Evolutionary conservation across 805 yeast species (phyloP).

Genomic region (Tetrapisispora phaffii): DNA sequence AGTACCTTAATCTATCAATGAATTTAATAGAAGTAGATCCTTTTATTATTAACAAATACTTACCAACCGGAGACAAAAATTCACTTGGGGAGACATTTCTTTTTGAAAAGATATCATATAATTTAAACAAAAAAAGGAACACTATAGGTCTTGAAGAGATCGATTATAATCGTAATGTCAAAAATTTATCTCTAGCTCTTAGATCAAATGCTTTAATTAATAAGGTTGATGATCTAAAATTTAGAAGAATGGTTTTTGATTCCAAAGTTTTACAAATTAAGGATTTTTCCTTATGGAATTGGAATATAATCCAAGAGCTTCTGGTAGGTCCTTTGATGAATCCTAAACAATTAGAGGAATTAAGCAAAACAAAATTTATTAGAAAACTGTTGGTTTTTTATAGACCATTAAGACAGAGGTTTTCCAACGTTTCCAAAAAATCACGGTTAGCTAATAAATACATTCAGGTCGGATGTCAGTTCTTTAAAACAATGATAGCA

Average conservation of each 20-base stretch:
- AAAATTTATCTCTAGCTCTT: conserved; percentile 16
- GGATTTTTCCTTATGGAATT: conserved; percentile 77
- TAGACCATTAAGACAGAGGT: conserved; percentile 83
- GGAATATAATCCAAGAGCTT: conserved; percentile 64
- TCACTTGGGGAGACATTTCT: conserved; percentile 28
- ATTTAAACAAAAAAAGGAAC: conserved; percentile 32
- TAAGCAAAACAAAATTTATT: conserved; percentile 70
- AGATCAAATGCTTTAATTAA: conserved; percentile 18
- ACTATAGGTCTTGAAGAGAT: conserved; percentile 28
- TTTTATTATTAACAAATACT: background rate
- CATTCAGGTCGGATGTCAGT: conserved; percentile 63
- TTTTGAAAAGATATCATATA: conserved; percentile 37
- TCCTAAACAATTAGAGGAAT: conserved; percentile 66
- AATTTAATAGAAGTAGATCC: conserved; percentile 32
- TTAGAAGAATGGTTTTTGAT: conserved; percentile 54
- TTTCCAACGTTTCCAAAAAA: conserved; percentile 41
- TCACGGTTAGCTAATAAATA: conserved; percentile 46
- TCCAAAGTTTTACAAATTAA: conserved; percentile 71
- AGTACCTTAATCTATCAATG: conserved; percentile 45
- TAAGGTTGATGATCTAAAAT: conserved; percentile 51
- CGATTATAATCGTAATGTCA: conserved; percentile 18
- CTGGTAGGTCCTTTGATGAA: conserved; percentile 75
- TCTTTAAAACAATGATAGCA: conserved; percentile 55
- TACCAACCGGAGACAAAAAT: background rate
- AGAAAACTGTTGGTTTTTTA: conserved; percentile 78